Evolutionary conservation across 768 basidiomycete species (phyloP), one percentile per base, ranked within the genome.

Genomic region (Lentinula detonsa): DNA sequence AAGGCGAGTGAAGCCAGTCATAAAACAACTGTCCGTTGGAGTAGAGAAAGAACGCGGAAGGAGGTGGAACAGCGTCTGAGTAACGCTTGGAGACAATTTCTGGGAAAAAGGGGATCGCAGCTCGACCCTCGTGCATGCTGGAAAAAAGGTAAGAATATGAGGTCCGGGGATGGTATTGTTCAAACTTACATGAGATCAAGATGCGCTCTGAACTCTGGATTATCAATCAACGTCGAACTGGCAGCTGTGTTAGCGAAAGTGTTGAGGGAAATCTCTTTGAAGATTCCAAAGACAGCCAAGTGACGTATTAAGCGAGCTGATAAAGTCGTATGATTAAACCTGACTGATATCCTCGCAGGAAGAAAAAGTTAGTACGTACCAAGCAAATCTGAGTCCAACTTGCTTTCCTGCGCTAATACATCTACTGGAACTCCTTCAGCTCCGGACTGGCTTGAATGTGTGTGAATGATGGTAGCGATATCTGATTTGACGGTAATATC

Each of bases 71-170:
- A 43, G 37, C 10, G 18, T 40, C 56, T n/a, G 55, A 50, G 40
- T 51, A 57, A 40, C 39, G 56, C 28, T 50, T 57, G n/a, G 49
- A 48, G 33, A 62, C 28, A n/a, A 62, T 51, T 43, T 62, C 39
- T 21, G 61, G 16, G 49, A 56, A 62, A 43, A 57, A 57, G 11
- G 61, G 56, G 52, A 62, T 49, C 33, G 48, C 61, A 11, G 57
- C 16, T 18, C 31, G 56, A 28, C 61, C 61, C 42, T 62, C 61
- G 43, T 62, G 57, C 61, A 62, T 58, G 35, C 61, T 62, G 42
- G 34, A 6, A 15, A n/a, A 18, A 45, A 16, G 33, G 18, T 28
- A 1, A 34, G 28, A 33, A 53, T 2, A n/a, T 61, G 8, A 61
- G n/a, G 40, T 31, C 18, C 45, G 57, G 13, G 13, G 31, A 51